Evolutionary conservation across 805 yeast species (phyloP), one percentile per base, ranked within the genome.

Genomic region (Metschnikowia hibisci): DNA sequence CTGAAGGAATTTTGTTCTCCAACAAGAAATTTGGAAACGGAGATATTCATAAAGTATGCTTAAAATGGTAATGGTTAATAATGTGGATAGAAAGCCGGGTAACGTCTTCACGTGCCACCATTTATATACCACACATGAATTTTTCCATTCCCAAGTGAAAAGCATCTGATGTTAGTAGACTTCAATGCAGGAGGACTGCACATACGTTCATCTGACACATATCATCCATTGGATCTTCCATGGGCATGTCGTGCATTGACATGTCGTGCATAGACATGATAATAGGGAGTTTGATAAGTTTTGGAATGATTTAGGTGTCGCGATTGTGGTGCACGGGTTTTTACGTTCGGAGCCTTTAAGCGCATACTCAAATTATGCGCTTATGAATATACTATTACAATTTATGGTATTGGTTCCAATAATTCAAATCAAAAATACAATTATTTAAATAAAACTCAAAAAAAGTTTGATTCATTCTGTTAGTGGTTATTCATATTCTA

Each of bases 51-150:
- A 87, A 1, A 80, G 76, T 34, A 78, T 69, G 2, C 81, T 69
- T 5, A 84, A 43, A 0, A 62, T 47, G 1, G 69, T 69, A 18
- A 86, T 69, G 0, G 74, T 71, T 1, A 76, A 9, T 31, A 84
- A 56, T 2, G 87, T 73, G 6, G 77, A 44, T 2, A 82, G 6
- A 37, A 87, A 73, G 6, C 79, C 81, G 2, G 62, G 33, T 5
- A 64, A 55, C 1, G 81, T 74, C 37, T 67, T 69, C 42, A 87
- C 76, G 52, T 84, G 91, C 96, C 96, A 87, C 86, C 90, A 82
- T 44, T 68, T 64, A 60, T 83, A 84, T 8, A 87, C 74, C 8
- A 87, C 77, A 58, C 96, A 87, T 5, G 85, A 72, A 57, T 86
- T 77, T 40, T 75, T 66, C 65, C 84, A 82, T 48, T 81, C 79